phyloP scores from a whole-genome alignment of 2,329 filamentous ascomycete genomes.

The Achaetomium macrosporum region DNA sequence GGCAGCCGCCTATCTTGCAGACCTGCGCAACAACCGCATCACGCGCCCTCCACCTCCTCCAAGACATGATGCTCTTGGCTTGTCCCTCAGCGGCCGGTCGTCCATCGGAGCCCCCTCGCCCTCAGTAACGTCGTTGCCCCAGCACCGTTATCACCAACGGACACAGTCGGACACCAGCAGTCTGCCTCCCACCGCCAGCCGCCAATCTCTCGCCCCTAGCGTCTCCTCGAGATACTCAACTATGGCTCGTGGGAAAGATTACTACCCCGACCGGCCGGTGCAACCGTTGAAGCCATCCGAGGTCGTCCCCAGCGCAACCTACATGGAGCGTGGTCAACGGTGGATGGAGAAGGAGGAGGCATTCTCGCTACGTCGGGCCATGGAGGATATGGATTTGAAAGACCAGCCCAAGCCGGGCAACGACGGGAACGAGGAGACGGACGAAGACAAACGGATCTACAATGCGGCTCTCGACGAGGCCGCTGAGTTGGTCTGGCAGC shows the following conservation, averaged over 20 bases:
- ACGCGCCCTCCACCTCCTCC: slow-evolving; percentile 54
- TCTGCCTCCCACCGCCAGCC: slow-evolving; percentile 23
- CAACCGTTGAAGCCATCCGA: slow-evolving; percentile 51
- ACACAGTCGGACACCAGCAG: slow-evolving; percentile 28
- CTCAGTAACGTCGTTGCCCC: slow-evolving; percentile 31
- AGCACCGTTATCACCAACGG: slow-evolving; percentile 32
- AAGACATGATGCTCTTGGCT: slow-evolving; percentile 31
- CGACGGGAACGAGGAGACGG: slow-evolving; percentile 29
- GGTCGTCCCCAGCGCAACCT: slow-evolving; percentile 60
- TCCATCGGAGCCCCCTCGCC: slow-evolving; percentile 28
- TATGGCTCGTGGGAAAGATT: slow-evolving; percentile 44
- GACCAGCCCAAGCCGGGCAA: slow-evolving; percentile 28
- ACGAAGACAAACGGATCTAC: slow-evolving; percentile 59
- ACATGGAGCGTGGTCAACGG: slow-evolving; percentile 66
- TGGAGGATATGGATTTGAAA: slow-evolving; percentile 65
- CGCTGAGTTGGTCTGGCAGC: slow-evolving; percentile 71
- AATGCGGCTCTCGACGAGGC: slow-evolving; percentile 69
- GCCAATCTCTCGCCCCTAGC: slow-evolving; percentile 42
- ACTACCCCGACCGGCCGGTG: slow-evolving; percentile 41
- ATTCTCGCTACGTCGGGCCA: slow-evolving; percentile 61
- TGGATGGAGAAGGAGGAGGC: slow-evolving; percentile 81
- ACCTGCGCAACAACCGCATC: slow-evolving; percentile 62
- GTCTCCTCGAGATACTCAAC: slow-evolving; percentile 47
- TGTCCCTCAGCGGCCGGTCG: slow-evolving; percentile 28
- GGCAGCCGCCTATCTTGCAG: slow-evolving; percentile 62